Base-by-base conservation (phyloP, 768 basidiomycete species). In the Termitomyces sp. region DNA sequence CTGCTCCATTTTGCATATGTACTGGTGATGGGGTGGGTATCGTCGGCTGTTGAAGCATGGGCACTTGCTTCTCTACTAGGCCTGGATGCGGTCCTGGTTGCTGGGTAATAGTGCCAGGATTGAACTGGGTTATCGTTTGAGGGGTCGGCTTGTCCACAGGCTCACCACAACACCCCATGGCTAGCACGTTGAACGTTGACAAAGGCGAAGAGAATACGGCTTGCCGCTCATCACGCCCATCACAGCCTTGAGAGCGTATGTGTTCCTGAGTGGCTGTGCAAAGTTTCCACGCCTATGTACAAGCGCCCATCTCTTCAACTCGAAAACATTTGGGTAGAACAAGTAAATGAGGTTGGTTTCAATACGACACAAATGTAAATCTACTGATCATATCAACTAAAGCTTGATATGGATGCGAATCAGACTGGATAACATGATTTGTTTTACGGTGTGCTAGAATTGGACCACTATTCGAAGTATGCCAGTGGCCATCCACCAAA, bases 81-180 rank as follows among this genome's bases (percentile, higher is more conserved):
- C 71, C 69, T 49, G 78, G 66, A 38, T 70, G 61, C 62, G 74
- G 72, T 0, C 58, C 62, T 0, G 89, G 88, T 61, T 90, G 89
- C 23, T 82, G 78, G 48, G 80, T 73, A 54, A 83, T 62, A 19
- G 66, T 70, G 0, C 73, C 68, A 23, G 71, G 65, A 27, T 64
- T 59, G 42, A 65, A 65, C 47, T 58, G 54, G 45, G 62, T 62
- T 9, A 56, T 48, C 56, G 61, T 69, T 68, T 77, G 75, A 51
- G 71, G 63, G 54, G 68, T 67, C 47, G 72, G 63, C 53, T 68
- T 59, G 55, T 72, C 66, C 40, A 63, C 60, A 35, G 66, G 62
- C 47, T 81, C 77, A n/a, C 86, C 86, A 66, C 89, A 91, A 65
- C 89, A 90, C 60, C 82, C 77, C 85, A 87, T 88, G 62, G 62